phyloP scores from a whole-genome alignment of 1,139 yeast species.

The Yamadazyma conglobata region DNA sequence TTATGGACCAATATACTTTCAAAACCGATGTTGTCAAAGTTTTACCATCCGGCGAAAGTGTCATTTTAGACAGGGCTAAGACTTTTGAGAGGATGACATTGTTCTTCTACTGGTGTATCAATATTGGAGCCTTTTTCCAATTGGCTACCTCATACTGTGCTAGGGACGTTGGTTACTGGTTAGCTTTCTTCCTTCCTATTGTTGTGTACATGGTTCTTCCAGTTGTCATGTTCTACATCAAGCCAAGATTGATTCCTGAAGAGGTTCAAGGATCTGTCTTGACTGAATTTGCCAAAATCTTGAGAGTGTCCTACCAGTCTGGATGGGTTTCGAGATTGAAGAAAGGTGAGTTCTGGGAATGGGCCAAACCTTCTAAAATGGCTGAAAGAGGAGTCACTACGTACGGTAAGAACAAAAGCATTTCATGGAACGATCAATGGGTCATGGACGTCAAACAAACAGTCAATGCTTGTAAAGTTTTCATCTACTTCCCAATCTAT shows the following conservation, averaged over 20 bases:
- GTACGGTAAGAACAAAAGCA: conserved; percentile 24
- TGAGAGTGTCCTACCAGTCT: conserved; percentile 35
- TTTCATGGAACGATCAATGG: conserved; percentile 53
- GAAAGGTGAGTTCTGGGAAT: conserved; percentile 47
- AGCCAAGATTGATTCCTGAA: conserved; percentile 33
- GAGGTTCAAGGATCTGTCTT: conserved; percentile 50
- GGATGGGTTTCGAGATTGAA: conserved; percentile 38
- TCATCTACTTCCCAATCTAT: conserved; percentile 60
- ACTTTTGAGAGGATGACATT: conserved; percentile 74
- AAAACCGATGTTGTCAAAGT: conserved; percentile 57
- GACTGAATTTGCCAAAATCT: conserved; percentile 39
- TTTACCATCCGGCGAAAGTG: conserved; percentile 59
- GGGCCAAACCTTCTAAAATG: conserved; percentile 52
- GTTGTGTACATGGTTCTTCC: conserved; percentile 49
- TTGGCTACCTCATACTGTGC: conserved; percentile 76
- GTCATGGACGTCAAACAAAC: conserved; percentile 61
- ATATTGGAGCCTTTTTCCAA: conserved; percentile 75
- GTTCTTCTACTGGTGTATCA: conserved; percentile 76
- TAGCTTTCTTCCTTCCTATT: conserved; percentile 63
- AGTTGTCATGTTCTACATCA: conserved; percentile 36
- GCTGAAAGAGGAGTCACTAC: conserved; percentile 33
- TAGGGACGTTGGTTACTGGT: conserved; percentile 71
- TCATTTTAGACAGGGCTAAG: conserved; percentile 66
- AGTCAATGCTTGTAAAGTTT: conserved; percentile 56
- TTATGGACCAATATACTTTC: conserved; percentile 52